Percentiles rank a stretch among this genome's conserved stretches.
phyloP scores from a whole-genome alignment of 345 rosid species.

The Populus tremula region DNA sequence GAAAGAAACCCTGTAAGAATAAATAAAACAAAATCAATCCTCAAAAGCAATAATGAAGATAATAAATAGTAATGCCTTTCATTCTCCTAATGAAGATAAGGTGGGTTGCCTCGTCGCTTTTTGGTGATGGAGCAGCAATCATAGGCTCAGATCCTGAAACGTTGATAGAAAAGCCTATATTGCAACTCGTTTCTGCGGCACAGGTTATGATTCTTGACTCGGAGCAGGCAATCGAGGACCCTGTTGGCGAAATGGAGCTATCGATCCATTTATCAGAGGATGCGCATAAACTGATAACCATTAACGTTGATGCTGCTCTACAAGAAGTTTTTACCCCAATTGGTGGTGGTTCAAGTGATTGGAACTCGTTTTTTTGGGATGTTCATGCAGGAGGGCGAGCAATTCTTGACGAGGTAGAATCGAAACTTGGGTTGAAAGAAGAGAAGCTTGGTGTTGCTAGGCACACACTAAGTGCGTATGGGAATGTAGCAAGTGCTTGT shows the following conservation, averaged over 20 bases:
- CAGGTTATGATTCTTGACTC: slow-evolving; percentile 73
- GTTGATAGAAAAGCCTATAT: slow-evolving; percentile 50
- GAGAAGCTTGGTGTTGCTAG: slow-evolving; percentile 60
- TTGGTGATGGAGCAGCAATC: slow-evolving; percentile 65
- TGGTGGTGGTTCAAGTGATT: slow-evolving; percentile 45
- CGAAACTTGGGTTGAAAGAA: slow-evolving; percentile 42
- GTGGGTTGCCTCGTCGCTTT: slow-evolving; percentile 63
- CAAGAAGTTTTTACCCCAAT: slow-evolving; percentile 43
- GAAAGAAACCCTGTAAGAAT: too few species aligned
- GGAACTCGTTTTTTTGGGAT: slow-evolving; percentile 78
- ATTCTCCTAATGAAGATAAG: slow-evolving; percentile 66
- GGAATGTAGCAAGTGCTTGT: slow-evolving; percentile 80
- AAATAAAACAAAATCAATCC: too few species aligned
- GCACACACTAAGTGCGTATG: slow-evolving; percentile 55
- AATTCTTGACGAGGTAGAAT: slow-evolving; percentile 55
- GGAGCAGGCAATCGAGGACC: slow-evolving; percentile 64
- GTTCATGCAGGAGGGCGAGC: slow-evolving; percentile 83
- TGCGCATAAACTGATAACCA: slow-evolving; percentile 59
- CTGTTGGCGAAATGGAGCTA: slow-evolving; percentile 64
- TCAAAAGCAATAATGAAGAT: too few species aligned
- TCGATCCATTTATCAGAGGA: slow-evolving; percentile 59
- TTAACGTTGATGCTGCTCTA: slow-evolving; percentile 58
- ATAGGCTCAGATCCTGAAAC: slow-evolving; percentile 60
- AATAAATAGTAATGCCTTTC: slow-evolving; percentile 30
- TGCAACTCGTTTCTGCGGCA: slow-evolving; percentile 56